Base-by-base conservation (phyloP, 2,329 filamentous ascomycete species). In the Beauveria brongniartii region DNA sequence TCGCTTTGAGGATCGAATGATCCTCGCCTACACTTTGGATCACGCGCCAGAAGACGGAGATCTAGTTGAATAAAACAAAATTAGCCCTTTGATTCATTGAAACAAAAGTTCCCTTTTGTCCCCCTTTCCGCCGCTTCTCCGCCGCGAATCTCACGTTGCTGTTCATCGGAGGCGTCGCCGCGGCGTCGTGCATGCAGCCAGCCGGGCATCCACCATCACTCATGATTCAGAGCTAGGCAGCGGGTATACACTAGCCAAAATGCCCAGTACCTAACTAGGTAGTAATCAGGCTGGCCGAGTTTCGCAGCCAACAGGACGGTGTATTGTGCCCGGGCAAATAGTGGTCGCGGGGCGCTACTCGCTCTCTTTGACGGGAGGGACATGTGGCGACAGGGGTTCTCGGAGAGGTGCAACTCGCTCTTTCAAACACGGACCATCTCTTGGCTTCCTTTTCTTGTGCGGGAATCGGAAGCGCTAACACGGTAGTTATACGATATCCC, bases 321-420 rank as follows among this genome's bases (percentile, higher is more conserved):
- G 40, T 59, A 22, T 59, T 52, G 47, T 59, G 37, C 37, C 56
- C 40, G 48, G 56, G 22, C 46, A 14, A 44, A 44, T 12, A 34
- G 20, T 30, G 47, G 34, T 18, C 26, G 22, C 22, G n/a, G 30
- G 44, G 30, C 22, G 43, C 54, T 53, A 14, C n/a, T 59, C n/a
- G 26, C 47, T 52, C 47, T 20, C 37, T 28, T 59, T 53, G 48
- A 37, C 56, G 56, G 56, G 56, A 59, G 48, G 34, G 40, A 44
- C 56, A 53, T 52, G 56, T 59, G 56, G 56, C 56, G 26, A 46
- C 56, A 59, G 56, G 56, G 56, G 56, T 52, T 26, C 2, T 14
- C 34, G 5, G 37, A 22, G 56, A 44, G 47, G 3, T 41, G 40
- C 28, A 22, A 30, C 43, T 59, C 48, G 56, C 56, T 53, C 56